phyloP scores from a whole-genome alignment of 2,329 filamentous ascomycete genomes.

The Chrysoporthe austroafricana region DNA sequence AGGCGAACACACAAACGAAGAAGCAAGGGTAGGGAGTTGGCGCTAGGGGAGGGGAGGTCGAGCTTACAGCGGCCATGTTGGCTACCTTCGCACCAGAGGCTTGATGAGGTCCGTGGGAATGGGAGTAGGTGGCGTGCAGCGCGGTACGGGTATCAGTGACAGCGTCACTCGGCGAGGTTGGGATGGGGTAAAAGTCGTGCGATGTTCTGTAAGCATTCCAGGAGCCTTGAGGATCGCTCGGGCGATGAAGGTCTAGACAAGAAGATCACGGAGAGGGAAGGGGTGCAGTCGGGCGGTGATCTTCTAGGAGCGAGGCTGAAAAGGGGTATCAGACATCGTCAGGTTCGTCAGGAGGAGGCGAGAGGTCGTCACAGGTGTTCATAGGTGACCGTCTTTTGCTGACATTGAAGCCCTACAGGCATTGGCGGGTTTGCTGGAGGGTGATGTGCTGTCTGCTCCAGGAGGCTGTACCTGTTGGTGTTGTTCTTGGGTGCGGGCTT shows the following conservation, averaged over 20 bases:
- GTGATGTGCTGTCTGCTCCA: background rate
- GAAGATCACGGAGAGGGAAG: conserved; percentile 12
- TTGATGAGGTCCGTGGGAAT: conserved; percentile 17
- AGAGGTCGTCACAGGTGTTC: conserved; percentile 18
- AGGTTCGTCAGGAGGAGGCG: conserved; percentile 19
- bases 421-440: background rate
- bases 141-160: conserved; percentile 8
- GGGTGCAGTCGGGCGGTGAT: conserved; percentile 11
- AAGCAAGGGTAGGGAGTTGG: background rate
- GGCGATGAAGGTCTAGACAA: background rate
- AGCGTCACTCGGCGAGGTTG: conserved; percentile 16
- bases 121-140: conserved; percentile 20
- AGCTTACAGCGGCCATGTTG: conserved; percentile 46
- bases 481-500: conserved; percentile 13
- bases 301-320: conserved; percentile 21
- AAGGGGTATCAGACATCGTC: conserved; percentile 26
- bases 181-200: conserved; percentile 9
- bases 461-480: conserved; percentile 8
- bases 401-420: background rate
- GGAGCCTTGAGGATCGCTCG: conserved; percentile 3
- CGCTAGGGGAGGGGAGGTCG: conserved; percentile 19
- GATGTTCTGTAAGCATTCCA: conserved; percentile 23
- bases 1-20: background rate
- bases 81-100: conserved; percentile 17
- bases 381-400: conserved; percentile 12